phyloP scores from a whole-genome alignment of 2,329 filamentous ascomycete species.

The Botrytis paeoniae region DNA sequence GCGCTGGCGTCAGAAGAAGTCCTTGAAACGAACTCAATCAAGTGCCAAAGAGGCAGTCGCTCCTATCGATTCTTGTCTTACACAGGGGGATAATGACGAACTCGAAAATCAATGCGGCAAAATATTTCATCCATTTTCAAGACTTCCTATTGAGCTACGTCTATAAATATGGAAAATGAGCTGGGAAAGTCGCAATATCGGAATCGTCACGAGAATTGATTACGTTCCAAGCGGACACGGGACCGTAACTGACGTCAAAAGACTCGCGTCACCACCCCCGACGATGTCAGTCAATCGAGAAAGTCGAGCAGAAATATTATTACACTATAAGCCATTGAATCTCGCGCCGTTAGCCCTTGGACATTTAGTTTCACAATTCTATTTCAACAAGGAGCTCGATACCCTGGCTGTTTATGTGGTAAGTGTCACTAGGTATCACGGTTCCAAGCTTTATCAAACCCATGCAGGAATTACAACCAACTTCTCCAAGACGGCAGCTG shows the following conservation, averaged over 20 bases:
- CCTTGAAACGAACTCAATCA: too few relatives aligned
- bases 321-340: neutral
- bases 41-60: neutral
- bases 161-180: neutral
- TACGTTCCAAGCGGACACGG: neutral
- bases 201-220: neutral
- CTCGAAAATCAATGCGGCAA: neutral
- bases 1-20: neutral
- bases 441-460: neutral
- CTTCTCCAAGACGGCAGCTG: neutral
- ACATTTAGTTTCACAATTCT: neutral
- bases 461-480: rapidly evolving
- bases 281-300: neutral
- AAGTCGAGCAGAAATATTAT: neutral
- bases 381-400: neutral
- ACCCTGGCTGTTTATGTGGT: neutral
- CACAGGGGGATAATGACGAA: neutral
- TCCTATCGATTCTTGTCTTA: neutral
- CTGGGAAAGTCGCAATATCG: neutral
- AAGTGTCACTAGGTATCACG: rapidly evolving
- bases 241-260: neutral
- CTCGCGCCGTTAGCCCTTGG: neutral
- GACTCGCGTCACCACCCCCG: neutral
- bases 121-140: neutral
- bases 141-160: neutral